These are phyloP conservation scores for Pelagomonas calceolata DNA, from an alignment of 108 stramenopile genomes.

Conservation along the genomic window DNA sequence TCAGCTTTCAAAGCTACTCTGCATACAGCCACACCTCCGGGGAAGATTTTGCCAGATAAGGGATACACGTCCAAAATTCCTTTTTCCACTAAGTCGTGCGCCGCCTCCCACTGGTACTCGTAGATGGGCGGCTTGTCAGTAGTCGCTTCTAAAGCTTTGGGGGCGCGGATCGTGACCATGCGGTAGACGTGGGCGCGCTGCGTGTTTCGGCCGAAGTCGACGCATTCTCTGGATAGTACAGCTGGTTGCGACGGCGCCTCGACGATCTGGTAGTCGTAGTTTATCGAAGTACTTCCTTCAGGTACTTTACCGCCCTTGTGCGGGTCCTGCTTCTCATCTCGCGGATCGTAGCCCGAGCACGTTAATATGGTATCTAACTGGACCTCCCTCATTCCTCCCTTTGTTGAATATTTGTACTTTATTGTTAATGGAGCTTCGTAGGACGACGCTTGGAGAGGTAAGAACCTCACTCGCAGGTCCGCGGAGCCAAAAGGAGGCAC, in stretches of 20 bases:
- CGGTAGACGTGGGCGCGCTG: slow-evolving; percentile 1
- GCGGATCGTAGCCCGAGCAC: slow-evolving; percentile 8
- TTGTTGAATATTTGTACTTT: neutral
- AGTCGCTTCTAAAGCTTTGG: no score
- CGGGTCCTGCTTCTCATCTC: slow-evolving; percentile 5
- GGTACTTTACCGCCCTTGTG: neutral
- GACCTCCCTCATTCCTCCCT: neutral
- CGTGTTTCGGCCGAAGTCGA: slow-evolving; percentile 6
- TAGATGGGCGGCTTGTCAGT: neutral
- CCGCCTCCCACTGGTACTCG: neutral
- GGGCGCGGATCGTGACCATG: neutral
- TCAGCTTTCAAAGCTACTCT: no score
- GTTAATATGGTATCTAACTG: neutral
- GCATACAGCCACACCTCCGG: neutral
- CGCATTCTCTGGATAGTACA: neutral
- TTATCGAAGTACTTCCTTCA: neutral
- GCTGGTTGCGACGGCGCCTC: slow-evolving; percentile 2
- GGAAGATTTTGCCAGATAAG: neutral
- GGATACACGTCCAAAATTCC: neutral
- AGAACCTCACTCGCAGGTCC: slow-evolving; percentile 13
- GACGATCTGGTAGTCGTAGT: neutral
- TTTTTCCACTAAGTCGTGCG: neutral
- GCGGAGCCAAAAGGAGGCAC: neutral
- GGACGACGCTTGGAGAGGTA: slow-evolving; percentile 8
- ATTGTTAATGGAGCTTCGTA: neutral